Percentiles rank a stretch among this genome's conserved stretches.
Conservation (phyloP, 2,329 filamentous ascomycete genomes). For the Beauveria rudraprayagi region DNA sequence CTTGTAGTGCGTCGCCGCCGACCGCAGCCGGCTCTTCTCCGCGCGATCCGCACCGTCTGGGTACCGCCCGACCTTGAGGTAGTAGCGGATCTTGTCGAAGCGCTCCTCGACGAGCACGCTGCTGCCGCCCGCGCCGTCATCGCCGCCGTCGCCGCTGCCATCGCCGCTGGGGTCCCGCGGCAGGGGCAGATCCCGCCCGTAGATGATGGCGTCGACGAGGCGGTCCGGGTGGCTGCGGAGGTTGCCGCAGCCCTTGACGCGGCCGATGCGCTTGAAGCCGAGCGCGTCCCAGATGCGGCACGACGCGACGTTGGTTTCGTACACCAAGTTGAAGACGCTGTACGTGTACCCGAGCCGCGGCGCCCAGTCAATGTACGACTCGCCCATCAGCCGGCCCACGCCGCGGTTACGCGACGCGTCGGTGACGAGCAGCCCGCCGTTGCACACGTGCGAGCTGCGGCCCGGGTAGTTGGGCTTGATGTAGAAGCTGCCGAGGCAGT, state of each 20-base stretch:
- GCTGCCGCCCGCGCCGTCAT: constrained; percentile 50
- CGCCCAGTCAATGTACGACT: constrained; percentile 70
- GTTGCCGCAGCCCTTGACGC: constrained; percentile 64
- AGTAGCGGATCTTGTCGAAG: constrained; percentile 98
- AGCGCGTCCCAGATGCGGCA: constrained; percentile 88
- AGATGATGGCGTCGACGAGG: constrained; percentile 69
- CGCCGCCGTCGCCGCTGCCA: constrained; percentile 28
- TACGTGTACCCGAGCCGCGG: constrained; percentile 80
- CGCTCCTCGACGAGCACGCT: constrained; percentile 78
- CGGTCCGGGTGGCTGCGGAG: constrained; percentile 61
- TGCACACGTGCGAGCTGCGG: constrained; percentile 84
- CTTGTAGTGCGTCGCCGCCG: constrained; percentile 92
- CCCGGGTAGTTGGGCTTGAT: constrained; percentile 93
- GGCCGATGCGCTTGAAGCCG: constrained; percentile 85
- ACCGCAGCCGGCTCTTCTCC: constrained; percentile 89
- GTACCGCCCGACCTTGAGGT: constrained; percentile 90
- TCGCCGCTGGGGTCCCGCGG: constrained; percentile 32
- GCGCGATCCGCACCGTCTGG: constrained; percentile 87
- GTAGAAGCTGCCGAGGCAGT: constrained; percentile 85
- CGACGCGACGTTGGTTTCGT: constrained; percentile 86
- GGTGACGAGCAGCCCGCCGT: constrained; percentile 71
- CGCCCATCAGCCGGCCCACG: constrained; percentile 67
- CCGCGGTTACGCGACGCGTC: constrained; percentile 65
- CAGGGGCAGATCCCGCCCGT: constrained; percentile 55
- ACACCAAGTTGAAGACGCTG: constrained; percentile 89